phyloP scores from a whole-genome alignment of 768 basidiomycete genomes.

The Filobasidium wieringae region DNA sequence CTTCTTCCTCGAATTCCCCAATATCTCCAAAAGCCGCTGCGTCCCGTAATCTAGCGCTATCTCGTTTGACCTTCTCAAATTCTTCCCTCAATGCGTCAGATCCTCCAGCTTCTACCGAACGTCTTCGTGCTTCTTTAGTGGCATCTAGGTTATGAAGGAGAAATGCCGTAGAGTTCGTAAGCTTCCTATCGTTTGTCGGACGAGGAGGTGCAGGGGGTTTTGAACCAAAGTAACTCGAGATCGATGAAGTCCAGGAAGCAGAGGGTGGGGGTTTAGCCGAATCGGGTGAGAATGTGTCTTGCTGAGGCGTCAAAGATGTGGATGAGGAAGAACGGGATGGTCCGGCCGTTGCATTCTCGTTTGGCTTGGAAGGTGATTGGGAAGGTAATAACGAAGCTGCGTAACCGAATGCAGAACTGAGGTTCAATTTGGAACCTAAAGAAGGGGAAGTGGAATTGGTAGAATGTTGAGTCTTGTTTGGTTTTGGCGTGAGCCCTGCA shows the following conservation, averaged over 20 bases:
- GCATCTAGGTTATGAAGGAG: background rate
- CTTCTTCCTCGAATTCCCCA: background rate
- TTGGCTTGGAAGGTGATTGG: background rate
- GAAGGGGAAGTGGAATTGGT: background rate
- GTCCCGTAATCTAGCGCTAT: slow-evolving; percentile 33
- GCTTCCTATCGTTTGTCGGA: background rate
- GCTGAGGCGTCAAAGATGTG: background rate
- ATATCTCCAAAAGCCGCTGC: background rate
- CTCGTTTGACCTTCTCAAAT: slow-evolving; percentile 29
- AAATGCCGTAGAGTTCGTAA: background rate
- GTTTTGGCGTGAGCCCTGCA: background rate
- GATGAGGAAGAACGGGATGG: background rate
- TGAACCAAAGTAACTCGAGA: background rate
- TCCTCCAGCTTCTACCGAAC: slow-evolving; percentile 26
- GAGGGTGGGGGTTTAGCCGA: background rate
- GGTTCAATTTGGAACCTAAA: background rate
- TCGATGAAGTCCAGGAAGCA: background rate
- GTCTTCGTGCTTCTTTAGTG: slow-evolving; percentile 18
- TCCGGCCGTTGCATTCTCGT: background rate
- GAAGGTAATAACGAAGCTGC: background rate
- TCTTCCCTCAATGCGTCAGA: slow-evolving; percentile 25
- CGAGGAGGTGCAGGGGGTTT: background rate
- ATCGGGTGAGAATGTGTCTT: background rate
- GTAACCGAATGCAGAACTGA: background rate
- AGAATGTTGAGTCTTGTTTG: too few species aligned